Evolutionary conservation across 2,329 filamentous ascomycete species (phyloP).

Genomic region (Ophiostoma tasmaniense): DNA sequence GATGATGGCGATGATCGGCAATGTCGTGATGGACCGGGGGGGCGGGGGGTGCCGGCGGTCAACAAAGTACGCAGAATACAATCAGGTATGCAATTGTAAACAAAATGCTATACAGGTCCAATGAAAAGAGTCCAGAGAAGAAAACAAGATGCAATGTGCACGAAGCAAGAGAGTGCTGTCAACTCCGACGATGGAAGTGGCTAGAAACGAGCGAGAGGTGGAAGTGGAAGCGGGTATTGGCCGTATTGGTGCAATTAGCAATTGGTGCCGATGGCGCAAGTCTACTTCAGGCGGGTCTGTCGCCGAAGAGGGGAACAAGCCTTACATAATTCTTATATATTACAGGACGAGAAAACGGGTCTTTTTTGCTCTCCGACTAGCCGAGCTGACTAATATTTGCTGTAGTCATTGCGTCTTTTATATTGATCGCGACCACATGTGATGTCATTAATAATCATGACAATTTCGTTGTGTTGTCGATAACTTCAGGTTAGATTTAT

Average conservation of each 20-base stretch:
- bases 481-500: background rate
- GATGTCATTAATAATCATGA: background rate
- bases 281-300: background rate
- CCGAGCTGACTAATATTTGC: background rate
- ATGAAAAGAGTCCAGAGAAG: background rate
- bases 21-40: background rate
- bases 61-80: background rate
- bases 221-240: background rate
- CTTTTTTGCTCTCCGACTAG: background rate
- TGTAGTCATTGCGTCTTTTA: constrained; percentile 15
- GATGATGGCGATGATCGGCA: background rate
- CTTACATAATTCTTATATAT: background rate
- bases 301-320: background rate
- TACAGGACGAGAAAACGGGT: background rate
- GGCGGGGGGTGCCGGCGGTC: background rate
- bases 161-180: background rate
- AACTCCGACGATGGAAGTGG: background rate
- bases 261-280: background rate
- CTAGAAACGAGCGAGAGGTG: constrained; percentile 3
- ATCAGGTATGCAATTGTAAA: background rate
- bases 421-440: background rate
- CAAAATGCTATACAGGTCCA: background rate
- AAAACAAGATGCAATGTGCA: background rate
- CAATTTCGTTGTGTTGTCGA: background rate
- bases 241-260: constrained; percentile 1